phyloP scores from a whole-genome alignment of 2,329 filamentous ascomycete genomes.

The Lachnellula willkommii region DNA sequence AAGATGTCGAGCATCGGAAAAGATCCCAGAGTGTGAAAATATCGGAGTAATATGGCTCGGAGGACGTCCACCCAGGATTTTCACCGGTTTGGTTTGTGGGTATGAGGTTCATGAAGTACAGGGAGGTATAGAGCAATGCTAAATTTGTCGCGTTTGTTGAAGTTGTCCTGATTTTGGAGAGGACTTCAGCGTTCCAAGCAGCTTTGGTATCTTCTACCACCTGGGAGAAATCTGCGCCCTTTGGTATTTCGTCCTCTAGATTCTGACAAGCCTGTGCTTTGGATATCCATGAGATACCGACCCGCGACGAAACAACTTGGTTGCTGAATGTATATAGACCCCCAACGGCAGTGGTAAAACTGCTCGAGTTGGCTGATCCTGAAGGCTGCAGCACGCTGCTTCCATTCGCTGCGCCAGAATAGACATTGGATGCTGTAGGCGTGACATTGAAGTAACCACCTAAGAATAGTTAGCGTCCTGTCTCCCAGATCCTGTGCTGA shows the following conservation, averaged over 20 bases:
- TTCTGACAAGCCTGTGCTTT: conserved; percentile 44
- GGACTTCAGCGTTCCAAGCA: conserved; percentile 56
- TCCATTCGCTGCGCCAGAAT: conserved; percentile 24
- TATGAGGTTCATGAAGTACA: conserved; percentile 46
- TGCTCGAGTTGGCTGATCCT: conserved; percentile 25
- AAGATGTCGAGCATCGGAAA: conserved; percentile 57
- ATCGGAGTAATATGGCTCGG: conserved; percentile 66
- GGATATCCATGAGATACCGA: conserved; percentile 47
- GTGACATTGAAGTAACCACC: conserved; percentile 25
- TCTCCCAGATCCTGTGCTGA: conserved; percentile 25
- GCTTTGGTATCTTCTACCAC: conserved; percentile 40
- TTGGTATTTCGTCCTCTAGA: conserved; percentile 40
- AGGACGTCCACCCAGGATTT: conserved; percentile 59
- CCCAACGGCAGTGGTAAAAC: conserved; percentile 42
- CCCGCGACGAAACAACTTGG: conserved; percentile 41
- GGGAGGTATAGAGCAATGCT: conserved; percentile 57
- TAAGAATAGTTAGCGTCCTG: conserved; percentile 7
- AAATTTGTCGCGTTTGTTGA: conserved; percentile 52
- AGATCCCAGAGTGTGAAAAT: conserved; percentile 65
- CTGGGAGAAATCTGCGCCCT: conserved; percentile 37
- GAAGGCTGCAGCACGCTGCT: conserved; percentile 29
- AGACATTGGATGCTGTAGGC: conserved; percentile 18
- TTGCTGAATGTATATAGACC: conserved; percentile 42
- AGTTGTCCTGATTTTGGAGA: conserved; percentile 58
- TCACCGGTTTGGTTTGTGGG: conserved; percentile 65